phyloP scores from a whole-genome alignment of 352 stramenopile genomes.

The Globisporangium emineosum region DNA sequence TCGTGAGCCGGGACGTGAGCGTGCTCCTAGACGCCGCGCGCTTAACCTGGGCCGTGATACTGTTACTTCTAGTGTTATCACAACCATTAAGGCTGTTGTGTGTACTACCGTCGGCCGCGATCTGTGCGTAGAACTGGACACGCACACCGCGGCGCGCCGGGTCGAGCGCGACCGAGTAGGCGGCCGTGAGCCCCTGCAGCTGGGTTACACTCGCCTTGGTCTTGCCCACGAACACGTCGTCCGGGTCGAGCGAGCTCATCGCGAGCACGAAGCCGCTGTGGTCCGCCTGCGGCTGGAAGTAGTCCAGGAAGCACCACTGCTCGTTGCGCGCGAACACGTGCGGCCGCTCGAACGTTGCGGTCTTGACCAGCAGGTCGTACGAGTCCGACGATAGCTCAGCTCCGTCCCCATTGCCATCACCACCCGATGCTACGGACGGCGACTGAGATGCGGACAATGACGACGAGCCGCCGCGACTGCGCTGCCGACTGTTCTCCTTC shows the following conservation, averaged over 20 bases:
- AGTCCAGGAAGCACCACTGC: conserved; percentile 46
- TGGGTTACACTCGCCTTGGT: conserved; percentile 23
- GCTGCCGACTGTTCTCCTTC: neutral
- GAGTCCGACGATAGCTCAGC: neutral
- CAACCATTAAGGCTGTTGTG: neutral
- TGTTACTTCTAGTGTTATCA: neutral
- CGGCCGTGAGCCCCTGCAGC: conserved; percentile 23
- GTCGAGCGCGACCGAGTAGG: conserved; percentile 30
- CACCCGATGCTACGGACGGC: too few species aligned
- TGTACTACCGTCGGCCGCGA: conserved; percentile 17
- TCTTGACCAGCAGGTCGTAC: conserved; percentile 40
- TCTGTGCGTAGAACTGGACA: conserved; percentile 37
- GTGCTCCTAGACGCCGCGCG: neutral
- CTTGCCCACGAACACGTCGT: neutral
- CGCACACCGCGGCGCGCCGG: conserved; percentile 20
- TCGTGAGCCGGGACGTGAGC: conserved; percentile 29
- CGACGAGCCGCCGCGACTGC: neutral
- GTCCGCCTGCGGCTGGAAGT: conserved; percentile 15
- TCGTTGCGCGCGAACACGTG: conserved; percentile 31
- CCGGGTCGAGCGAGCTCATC: conserved; percentile 9
- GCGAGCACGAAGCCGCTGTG: conserved; percentile 5
- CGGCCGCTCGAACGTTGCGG: conserved; percentile 30
- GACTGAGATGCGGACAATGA: too few species aligned
- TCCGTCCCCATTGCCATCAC: neutral
- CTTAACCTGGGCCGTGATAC: neutral